phyloP scores from a whole-genome alignment of 257 asterid genomes.

The Nicotiana tomentosiformis region DNA sequence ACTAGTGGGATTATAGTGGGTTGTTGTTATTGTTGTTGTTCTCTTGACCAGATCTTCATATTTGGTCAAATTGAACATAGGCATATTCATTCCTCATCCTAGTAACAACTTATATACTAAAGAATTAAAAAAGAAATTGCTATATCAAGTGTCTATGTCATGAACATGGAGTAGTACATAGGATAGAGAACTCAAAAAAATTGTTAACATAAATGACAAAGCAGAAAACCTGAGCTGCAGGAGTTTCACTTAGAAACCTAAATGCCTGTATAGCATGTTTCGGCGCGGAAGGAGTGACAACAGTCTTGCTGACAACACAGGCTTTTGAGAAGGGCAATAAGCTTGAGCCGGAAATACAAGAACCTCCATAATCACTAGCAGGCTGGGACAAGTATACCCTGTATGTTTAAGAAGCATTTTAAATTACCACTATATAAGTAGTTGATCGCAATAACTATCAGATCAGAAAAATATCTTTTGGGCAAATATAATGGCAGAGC shows the following conservation, averaged over 20 bases:
- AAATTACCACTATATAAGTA: neutral
- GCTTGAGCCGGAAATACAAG: conserved; percentile 14
- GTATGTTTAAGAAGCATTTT: conserved; percentile 11
- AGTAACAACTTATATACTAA: neutral
- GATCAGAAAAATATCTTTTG: neutral
- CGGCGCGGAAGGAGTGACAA: conserved; percentile 27
- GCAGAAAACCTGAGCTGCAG: conserved; percentile 45
- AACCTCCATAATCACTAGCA: conserved; percentile 23
- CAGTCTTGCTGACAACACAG: conserved; percentile 17
- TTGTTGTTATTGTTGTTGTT: too few species aligned
- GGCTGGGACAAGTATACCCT: conserved; percentile 49
- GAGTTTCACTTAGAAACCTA: conserved; percentile 39
- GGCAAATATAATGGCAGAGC: neutral
- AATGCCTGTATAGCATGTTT: conserved; percentile 52
- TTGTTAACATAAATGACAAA: neutral
- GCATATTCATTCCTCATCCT: neutral
- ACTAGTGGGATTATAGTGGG: too few species aligned
- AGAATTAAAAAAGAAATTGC: neutral
- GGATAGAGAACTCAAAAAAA: neutral
- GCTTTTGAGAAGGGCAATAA: conserved; percentile 18
- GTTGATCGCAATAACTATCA: neutral
- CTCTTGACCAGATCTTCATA: neutral
- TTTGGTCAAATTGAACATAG: neutral
- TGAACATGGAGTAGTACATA: neutral
- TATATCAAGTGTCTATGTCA: neutral